Evolutionary conservation across 192 early-diverging fungal genomes (phyloP).

Genomic region (Linderina pennispora): DNA sequence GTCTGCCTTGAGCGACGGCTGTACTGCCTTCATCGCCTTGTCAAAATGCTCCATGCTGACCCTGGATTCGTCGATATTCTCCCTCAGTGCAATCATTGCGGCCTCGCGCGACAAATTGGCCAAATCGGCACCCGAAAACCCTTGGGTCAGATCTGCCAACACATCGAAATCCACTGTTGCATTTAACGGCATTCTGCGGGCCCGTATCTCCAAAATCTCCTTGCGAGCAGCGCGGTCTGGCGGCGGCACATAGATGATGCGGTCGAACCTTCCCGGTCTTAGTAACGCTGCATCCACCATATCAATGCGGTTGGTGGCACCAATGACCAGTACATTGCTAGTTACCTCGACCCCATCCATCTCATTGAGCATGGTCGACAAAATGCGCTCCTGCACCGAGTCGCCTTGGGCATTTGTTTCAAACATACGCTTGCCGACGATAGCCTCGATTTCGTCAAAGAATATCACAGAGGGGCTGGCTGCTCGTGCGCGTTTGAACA

Average conservation of each 20-base stretch:
- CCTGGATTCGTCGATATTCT: slow-evolving; percentile 1
- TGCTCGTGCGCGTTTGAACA: slow-evolving; percentile 76
- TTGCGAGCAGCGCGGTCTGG: slow-evolving; percentile 58
- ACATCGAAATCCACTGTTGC: slow-evolving; percentile 49
- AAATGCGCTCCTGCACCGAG: slow-evolving; percentile 26
- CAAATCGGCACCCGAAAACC: slow-evolving; percentile 94
- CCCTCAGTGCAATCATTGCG: slow-evolving; percentile 45
- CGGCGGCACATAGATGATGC: slow-evolving; percentile 91
- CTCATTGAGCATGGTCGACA: slow-evolving; percentile 49
- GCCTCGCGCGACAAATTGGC: slow-evolving; percentile 79
- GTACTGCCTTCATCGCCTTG: slow-evolving; percentile 47
- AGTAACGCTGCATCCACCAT: slow-evolving; percentile 93
- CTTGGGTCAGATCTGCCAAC: slow-evolving; percentile 65
- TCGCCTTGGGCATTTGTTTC: slow-evolving; percentile 55
- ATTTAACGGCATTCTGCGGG: slow-evolving; percentile 50
- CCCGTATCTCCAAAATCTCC: slow-evolving; percentile 59
- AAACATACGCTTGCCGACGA: slow-evolving; percentile 75
- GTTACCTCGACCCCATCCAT: slow-evolving; percentile 93
- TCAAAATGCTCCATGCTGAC: slow-evolving; percentile 56
- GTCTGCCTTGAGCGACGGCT: slow-evolving; percentile 57
- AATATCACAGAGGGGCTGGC: slow-evolving; percentile 84
- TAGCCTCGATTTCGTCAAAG: slow-evolving; percentile 94
- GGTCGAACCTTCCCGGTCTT: slow-evolving; percentile 90
- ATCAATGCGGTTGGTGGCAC: slow-evolving; percentile 98
- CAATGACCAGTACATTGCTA: slow-evolving; percentile 95